Percentiles rank a stretch among this genome's conserved stretches.
Conservation (phyloP, 495 filamentous ascomycete species). For the Pseudotulostoma volvatum region DNA sequence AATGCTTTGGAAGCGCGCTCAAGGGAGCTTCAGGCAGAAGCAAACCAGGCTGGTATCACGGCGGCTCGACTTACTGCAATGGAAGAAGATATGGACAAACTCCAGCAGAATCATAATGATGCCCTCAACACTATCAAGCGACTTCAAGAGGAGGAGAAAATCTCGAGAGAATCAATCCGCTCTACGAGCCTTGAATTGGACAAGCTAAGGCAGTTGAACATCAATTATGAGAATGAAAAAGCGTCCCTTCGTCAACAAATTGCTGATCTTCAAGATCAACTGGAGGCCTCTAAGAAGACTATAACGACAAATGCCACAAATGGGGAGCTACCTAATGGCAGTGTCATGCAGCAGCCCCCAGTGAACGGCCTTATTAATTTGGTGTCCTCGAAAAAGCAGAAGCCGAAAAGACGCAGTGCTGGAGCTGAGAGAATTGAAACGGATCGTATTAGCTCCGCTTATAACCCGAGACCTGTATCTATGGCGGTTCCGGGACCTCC, state of each 20-base stretch:
- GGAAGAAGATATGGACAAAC: slow-evolving; percentile 83
- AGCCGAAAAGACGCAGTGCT: slow-evolving; percentile 87
- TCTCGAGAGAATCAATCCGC: slow-evolving; percentile 61
- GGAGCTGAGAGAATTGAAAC: slow-evolving; percentile 71
- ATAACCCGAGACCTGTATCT: slow-evolving; percentile 87
- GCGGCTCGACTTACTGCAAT: slow-evolving; percentile 74
- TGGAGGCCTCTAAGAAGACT: slow-evolving; percentile 67
- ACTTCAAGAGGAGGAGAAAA: slow-evolving; percentile 80
- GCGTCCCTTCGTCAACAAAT: slow-evolving; percentile 70
- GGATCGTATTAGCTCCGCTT: slow-evolving; percentile 77
- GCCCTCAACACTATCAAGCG: slow-evolving; percentile 75
- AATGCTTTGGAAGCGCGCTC: slow-evolving; percentile 78
- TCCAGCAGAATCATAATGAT: slow-evolving; percentile 78
- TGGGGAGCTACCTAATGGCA: slow-evolving; percentile 60
- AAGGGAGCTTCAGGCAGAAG: slow-evolving; percentile 88
- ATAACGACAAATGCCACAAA: slow-evolving; percentile 34
- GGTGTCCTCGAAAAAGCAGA: slow-evolving; percentile 93
- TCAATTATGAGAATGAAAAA: slow-evolving; percentile 67
- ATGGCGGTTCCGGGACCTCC: slow-evolving; percentile 64
- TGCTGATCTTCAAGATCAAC: slow-evolving; percentile 75
- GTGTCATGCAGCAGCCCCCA: slow-evolving; percentile 33
- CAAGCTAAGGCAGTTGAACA: slow-evolving; percentile 48
- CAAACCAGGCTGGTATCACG: slow-evolving; percentile 92
- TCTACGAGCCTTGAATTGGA: slow-evolving; percentile 63
- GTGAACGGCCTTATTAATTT: slow-evolving; percentile 81